phyloP scores from a whole-genome alignment of 371 early-diverging fungal genomes.

The Mucor lusitanicus region DNA sequence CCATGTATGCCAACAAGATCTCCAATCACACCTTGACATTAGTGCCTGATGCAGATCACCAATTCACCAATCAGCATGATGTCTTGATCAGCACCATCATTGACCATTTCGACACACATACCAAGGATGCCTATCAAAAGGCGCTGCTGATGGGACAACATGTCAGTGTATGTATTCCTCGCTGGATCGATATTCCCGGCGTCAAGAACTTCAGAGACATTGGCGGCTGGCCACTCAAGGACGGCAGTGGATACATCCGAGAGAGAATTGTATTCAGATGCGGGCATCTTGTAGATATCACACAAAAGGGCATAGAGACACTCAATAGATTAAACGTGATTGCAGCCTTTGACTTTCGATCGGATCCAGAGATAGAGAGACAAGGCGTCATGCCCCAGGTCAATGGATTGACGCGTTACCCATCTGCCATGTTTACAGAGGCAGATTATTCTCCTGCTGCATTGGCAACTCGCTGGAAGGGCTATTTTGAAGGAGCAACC shows the following conservation, averaged over 20 bases:
- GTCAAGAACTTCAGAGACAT: conserved; percentile 63
- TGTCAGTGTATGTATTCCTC: conserved; percentile 33
- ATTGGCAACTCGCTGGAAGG: conserved; percentile 58
- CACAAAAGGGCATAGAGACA: conserved; percentile 48
- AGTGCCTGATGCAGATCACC: conserved; percentile 53
- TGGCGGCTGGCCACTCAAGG: conserved; percentile 51
- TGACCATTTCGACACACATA: conserved; percentile 32
- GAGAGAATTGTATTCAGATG: conserved; percentile 50
- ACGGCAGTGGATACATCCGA: conserved; percentile 45
- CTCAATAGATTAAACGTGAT: conserved; percentile 50
- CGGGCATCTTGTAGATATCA: conserved; percentile 49
- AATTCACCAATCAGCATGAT: conserved; percentile 42
- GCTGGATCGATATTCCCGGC: conserved; percentile 56
- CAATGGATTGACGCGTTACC: conserved; percentile 39
- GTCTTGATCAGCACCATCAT: conserved; percentile 36
- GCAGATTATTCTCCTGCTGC: conserved; percentile 66
- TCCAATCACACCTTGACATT: conserved; percentile 49
- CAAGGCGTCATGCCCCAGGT: conserved; percentile 49
- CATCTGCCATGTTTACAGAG: conserved; percentile 59
- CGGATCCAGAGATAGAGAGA: conserved; percentile 52
- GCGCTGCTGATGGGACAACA: conserved; percentile 37
- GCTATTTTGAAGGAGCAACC: conserved; percentile 58
- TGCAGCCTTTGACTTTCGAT: conserved; percentile 60
- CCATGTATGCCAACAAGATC: conserved; percentile 44
- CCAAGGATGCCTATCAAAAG: conserved; percentile 52